Evolutionary conservation across 2,329 filamentous ascomycete genomes (phyloP), one percentile per base, ranked within the genome.

Genomic region (Aureobasidium subglaciale): DNA sequence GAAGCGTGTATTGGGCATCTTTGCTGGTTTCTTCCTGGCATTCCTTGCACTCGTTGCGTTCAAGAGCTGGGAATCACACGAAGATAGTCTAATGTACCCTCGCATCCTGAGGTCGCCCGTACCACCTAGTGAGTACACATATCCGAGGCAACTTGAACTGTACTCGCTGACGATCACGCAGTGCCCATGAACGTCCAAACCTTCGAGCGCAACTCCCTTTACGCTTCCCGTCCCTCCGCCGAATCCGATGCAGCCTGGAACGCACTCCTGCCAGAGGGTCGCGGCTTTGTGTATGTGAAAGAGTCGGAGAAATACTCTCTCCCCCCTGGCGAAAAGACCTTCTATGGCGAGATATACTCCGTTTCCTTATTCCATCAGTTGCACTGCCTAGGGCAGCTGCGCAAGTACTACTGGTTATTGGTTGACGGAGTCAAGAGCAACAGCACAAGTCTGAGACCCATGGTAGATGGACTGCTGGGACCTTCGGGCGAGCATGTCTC

Each of bases 351-450:
- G 37, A 60, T 69, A 55, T 70, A 68, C 61, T 64, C 65, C 41
- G 63, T 65, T 40, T 63, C 66, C n/a, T 49, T 70, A 43, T 70
- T 66, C 61, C 68, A 70, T 56, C 66, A 70, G 49, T 57, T 70
- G 34, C 67, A 70, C 56, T 70, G 68, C 49, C 62, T 70, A 1
- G 48, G 56, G 15, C 63, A 67, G 40, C 63, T 70, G 29, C 63
- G 68, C 4, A 64, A 59, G 2, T 64, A 65, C 48, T 56, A 61
- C 20, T 66, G 61, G 53, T 59, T 59, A 15, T 58, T 67, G 37
- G 45, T 66, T 9, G 64, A 63, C 7, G 53, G 53, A 13, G 42
- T 64, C 22, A 59, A 62, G 9, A 56, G 54, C 24, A 62, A 60
- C 35, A 59, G 60, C 27, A 43, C 59, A 8, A 38, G 65, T 38